Conservation (phyloP, 208 protist genomes). For the Leishmania martiniquensis region DNA sequence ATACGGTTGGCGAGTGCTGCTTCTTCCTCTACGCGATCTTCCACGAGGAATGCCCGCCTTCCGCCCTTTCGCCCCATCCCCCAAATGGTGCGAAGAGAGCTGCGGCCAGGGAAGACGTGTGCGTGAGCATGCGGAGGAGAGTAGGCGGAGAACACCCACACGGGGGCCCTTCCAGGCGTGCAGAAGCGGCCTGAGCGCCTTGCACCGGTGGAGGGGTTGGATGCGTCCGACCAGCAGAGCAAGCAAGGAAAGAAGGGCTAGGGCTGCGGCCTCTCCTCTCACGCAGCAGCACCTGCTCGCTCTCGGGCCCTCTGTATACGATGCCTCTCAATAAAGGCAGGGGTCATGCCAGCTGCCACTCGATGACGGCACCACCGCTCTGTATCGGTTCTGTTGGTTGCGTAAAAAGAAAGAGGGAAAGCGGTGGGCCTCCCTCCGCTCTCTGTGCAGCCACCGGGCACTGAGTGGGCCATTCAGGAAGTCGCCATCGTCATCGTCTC, state of each 20-base stretch:
- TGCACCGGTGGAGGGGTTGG: background rate
- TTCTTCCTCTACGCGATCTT: background rate
- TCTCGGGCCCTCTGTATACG: no score
- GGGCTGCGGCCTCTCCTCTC: background rate
- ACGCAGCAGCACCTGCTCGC: background rate
- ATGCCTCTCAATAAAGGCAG: no score
- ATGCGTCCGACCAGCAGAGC: background rate
- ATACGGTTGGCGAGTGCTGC: background rate
- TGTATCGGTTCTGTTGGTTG: background rate
- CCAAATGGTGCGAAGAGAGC: no score
- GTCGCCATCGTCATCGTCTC: background rate
- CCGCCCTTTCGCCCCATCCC: no score
- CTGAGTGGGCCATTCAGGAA: background rate
- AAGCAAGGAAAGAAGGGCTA: background rate
- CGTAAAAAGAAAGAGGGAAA: background rate
- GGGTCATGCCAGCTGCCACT: no score
- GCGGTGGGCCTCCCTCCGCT: background rate
- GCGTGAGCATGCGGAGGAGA: no score
- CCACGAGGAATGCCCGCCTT: no score
- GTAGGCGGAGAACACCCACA: no score
- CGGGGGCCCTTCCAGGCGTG: no score
- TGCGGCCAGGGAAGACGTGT: no score
- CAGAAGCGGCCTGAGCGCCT: background rate
- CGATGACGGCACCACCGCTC: background rate
- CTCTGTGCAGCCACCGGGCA: background rate